Conservation (phyloP, 2,329 filamentous ascomycete genomes). For the Fusarium humuli region DNA sequence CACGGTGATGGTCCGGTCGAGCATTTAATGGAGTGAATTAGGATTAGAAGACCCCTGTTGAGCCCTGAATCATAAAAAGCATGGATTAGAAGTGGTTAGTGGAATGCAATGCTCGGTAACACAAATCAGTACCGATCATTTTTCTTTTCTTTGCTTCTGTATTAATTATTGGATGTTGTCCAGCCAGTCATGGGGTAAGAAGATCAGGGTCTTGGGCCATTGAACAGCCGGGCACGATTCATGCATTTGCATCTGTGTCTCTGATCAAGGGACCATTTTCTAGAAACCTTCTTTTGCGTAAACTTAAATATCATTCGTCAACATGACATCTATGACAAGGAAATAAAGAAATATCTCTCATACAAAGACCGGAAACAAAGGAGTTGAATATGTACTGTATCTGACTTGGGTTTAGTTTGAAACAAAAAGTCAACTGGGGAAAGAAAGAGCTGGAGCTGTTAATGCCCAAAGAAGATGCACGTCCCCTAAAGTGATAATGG, state of each 20-base stretch:
- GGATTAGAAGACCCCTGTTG: conserved; percentile 28
- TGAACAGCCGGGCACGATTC: conserved; percentile 10
- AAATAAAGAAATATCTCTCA: background rate
- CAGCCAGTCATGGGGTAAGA: background rate
- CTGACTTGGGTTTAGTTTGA: conserved; percentile 44
- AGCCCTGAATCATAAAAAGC: conserved; percentile 34
- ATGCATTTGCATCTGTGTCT: conserved; percentile 8
- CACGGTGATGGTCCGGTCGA: background rate
- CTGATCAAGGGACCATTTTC: conserved; percentile 7
- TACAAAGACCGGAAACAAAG: conserved; percentile 4
- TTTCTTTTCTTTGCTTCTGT: background rate
- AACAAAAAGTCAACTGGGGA: conserved; percentile 38
- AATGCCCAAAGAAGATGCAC: conserved; percentile 40
- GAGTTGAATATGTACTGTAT: no score
- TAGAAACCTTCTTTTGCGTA: conserved; percentile 15
- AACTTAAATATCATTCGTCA: background rate
- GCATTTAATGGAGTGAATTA: background rate
- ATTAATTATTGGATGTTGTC: background rate
- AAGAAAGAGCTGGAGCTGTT: conserved; percentile 8
- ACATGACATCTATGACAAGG: background rate
- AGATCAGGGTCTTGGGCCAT: conserved; percentile 20
- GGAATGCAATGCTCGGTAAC: conserved; percentile 33
- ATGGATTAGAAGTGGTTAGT: conserved; percentile 19
- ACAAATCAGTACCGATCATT: conserved; percentile 4
- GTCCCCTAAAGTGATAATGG: conserved; percentile 8